A percentile compares a stretch with the other conserved stretches of the same genome.
Conservation (phyloP, 768 basidiomycete genomes). For the Phylloporus sp. region DNA sequence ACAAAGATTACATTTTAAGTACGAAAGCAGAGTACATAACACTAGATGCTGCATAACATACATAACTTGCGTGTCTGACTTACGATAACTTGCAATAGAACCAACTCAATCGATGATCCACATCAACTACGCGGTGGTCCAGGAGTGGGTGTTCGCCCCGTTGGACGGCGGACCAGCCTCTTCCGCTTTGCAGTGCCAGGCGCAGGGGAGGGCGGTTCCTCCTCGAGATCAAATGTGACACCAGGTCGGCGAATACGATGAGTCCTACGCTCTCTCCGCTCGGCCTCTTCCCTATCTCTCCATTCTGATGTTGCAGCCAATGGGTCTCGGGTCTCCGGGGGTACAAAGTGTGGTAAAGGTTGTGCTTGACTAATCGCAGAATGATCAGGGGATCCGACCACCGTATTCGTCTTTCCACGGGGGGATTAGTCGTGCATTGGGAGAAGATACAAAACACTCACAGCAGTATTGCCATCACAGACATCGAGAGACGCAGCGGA, state of each 20-base stretch:
- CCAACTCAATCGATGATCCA: conserved; percentile 1
- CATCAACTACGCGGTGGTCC: conserved; percentile 21
- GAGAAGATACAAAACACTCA: conserved; percentile 34
- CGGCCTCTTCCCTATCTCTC: conserved; percentile 62
- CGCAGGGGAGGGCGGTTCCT: conserved; percentile 45
- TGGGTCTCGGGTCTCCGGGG: conserved; percentile 64
- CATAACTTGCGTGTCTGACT: conserved; percentile 16
- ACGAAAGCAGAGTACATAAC: conserved; percentile 23
- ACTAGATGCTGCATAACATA: conserved; percentile 30
- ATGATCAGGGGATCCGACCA: conserved; percentile 69
- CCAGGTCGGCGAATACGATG: conserved; percentile 52
- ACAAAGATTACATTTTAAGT: conserved; percentile 9
- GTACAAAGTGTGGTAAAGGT: conserved; percentile 37
- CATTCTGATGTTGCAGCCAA: conserved; percentile 63
- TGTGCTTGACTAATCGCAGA: conserved; percentile 62
- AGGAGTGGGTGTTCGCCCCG: conserved; percentile 27
- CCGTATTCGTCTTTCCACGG: conserved; percentile 55
- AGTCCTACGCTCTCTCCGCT: conserved; percentile 36
- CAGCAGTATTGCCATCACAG: conserved; percentile 69
- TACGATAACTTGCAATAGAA: conserved; percentile 23
- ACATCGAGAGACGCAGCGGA: conserved; percentile 77
- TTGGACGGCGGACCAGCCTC: conserved; percentile 28
- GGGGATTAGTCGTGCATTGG: neutral
- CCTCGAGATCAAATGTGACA: conserved; percentile 61
- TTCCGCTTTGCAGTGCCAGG: conserved; percentile 22